Conservation (phyloP, 2,329 filamentous ascomycete genomes). For the Tolypocladium inflatum region DNA sequence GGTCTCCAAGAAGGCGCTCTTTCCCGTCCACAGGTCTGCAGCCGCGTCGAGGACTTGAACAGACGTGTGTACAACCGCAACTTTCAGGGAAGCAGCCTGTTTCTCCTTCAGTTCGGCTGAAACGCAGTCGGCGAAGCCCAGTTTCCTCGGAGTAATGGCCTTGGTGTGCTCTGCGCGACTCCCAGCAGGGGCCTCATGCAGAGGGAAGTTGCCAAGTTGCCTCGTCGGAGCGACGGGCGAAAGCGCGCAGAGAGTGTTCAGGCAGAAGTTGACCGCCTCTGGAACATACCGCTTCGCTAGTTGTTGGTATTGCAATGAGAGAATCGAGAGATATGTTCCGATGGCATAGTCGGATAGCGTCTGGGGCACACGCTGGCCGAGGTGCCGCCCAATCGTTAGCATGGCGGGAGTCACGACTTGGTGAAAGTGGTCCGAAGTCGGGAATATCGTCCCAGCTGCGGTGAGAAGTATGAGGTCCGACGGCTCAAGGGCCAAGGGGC, state of each 20-base stretch:
- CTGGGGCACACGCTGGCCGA: constrained; percentile 66
- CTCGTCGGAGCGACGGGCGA: constrained; percentile 43
- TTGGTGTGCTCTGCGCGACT: constrained; percentile 39
- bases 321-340: constrained; percentile 69
- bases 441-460: constrained; percentile 75
- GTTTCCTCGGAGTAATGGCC: constrained; percentile 34
- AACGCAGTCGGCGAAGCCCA: constrained; percentile 51
- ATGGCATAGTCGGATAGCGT: constrained; percentile 56
- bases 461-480: constrained; percentile 80
- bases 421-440: constrained; percentile 95
- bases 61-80: constrained; percentile 53
- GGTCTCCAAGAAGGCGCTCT: constrained; percentile 68
- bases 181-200: constrained; percentile 43
- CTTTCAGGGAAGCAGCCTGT: constrained; percentile 32
- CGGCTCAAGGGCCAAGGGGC: constrained; percentile 42
- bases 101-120: constrained; percentile 22
- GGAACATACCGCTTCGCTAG: constrained; percentile 83
- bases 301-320: constrained; percentile 74
- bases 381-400: constrained; percentile 72
- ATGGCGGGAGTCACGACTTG: constrained; percentile 86
- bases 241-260: constrained; percentile 63
- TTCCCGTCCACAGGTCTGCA: constrained; percentile 63
- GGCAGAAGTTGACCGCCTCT: constrained; percentile 72
- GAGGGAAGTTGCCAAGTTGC: constrained; percentile 47
- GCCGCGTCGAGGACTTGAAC: constrained; percentile 57